Evolutionary conservation across 305 asterid genomes (phyloP), one percentile per base, ranked within the genome.

Genomic region (Solanum aculeatissimum): DNA sequence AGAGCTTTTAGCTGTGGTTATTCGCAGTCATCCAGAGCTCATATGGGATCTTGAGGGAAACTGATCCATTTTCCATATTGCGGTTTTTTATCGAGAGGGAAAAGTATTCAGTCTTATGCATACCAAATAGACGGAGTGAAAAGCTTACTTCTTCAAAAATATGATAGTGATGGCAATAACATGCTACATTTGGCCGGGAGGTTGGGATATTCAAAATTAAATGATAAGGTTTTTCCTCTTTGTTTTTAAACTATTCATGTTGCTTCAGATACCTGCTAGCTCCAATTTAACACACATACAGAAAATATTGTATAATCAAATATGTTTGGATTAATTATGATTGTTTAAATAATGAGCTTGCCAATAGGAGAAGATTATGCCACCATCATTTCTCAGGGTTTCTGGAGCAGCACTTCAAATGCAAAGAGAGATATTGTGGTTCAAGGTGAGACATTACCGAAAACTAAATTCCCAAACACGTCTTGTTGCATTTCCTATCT

Each of bases 361-460:
- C 2, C 18, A 6, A 15, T 7, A 66, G 45, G 62, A 53, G 53
- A 80, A n/a, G 35, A 55, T 55, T 80, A 55, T 80, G 35, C 54
- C 53, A 2, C 69, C 18, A 8, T 80, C 71, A 13, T 19, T 80
- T 80, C 55, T 54, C 19, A 32, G 1, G 35, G 85, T 88, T 5
- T 86, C 89, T 23, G 89, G 91, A 80, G 91, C 92, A 55, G 91
- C 90, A 35, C 84, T 90, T 16, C 87, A 86, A 82, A 83, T 88
- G 86, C 90, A 90, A 83, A 90, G 89, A 19, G 92, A 90, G 86
- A 49, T 87, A 51, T 84, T 85, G 53, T 90, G 91, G 92, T 90
- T 81, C 83, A 88, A 88, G 91, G 92, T 90, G 81, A 42, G 14
- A 21, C n/a, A 19, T 40, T 25, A 70, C 32, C 79, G 6, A 70